Evolutionary conservation across 2,329 filamentous ascomycete species (phyloP).

Genomic region (Helicocarpus griseus): DNA sequence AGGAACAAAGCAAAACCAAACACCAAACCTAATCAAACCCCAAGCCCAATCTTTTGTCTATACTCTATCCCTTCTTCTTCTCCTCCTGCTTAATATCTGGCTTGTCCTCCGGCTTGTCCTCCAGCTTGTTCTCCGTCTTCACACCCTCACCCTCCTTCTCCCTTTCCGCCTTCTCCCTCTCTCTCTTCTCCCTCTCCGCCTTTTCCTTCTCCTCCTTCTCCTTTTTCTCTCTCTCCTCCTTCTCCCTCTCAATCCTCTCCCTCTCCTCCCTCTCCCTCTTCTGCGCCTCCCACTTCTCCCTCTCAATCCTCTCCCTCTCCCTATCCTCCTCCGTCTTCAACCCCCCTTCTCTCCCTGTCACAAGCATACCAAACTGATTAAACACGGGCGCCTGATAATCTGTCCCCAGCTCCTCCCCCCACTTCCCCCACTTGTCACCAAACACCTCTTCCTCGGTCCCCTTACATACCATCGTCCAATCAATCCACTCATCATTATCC

Average conservation of each 20-base stretch:
- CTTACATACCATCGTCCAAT: conserved; percentile 40
- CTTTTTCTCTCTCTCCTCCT: no score
- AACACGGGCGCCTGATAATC: conserved; percentile 1
- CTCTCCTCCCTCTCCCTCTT: background rate
- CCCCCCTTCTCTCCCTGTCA: background rate
- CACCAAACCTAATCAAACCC: no score
- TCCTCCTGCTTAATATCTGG: no score
- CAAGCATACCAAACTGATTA: conserved; percentile 3
- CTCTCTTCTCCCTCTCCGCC: background rate
- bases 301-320: no score
- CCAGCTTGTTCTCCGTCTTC: no score
- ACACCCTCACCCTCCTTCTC: background rate
- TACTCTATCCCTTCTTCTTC: no score
- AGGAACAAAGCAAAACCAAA: no score
- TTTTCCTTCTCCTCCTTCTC: background rate
- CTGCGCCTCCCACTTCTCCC: no score
- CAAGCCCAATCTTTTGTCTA: no score
- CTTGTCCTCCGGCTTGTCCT: background rate
- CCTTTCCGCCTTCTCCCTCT: background rate
- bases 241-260: no score
- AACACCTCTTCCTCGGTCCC: conserved; percentile 39
- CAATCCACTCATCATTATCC: conserved; percentile 39
- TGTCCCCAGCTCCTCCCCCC: conserved; percentile 22
- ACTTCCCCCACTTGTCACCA: conserved; percentile 36
- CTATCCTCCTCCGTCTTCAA: background rate